Conservation (phyloP, 2,329 filamentous ascomycete genomes). For the Cercospora sp. region DNA sequence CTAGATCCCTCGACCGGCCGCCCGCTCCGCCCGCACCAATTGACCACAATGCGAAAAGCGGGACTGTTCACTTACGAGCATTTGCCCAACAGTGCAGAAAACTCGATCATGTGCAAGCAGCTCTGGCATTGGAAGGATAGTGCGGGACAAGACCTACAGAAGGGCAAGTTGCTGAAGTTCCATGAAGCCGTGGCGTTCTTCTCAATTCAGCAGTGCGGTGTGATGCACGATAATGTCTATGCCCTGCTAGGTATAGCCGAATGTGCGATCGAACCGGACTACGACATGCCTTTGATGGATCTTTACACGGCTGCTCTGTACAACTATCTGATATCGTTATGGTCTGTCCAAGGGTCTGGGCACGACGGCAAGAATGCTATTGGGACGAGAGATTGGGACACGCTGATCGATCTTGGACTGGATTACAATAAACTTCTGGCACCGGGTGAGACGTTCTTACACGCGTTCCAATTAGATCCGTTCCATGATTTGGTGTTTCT, state of each 20-base stretch:
- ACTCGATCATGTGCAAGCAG: conserved; percentile 14
- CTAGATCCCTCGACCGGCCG: background rate
- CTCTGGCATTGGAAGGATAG: conserved; percentile 17
- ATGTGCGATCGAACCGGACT: conserved; percentile 9
- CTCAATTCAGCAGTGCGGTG: conserved; percentile 4
- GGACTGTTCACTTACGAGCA: conserved; percentile 5
- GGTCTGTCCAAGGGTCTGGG: background rate
- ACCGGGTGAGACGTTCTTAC: conserved; percentile 5
- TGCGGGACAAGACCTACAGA: conserved; percentile 6
- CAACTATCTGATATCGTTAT: conserved; percentile 10
- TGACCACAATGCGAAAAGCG: conserved; percentile 12
- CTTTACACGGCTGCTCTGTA: conserved; percentile 9
- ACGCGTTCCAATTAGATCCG: conserved; percentile 5
- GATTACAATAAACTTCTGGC: conserved; percentile 3
- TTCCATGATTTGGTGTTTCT: conserved; percentile 13
- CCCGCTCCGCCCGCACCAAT: background rate
- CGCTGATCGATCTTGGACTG: background rate
- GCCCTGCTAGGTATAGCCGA: conserved; percentile 17
- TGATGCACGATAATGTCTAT: conserved; percentile 16
- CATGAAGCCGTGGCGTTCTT: conserved; percentile 14
- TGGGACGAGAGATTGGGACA: background rate
- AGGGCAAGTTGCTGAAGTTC: conserved; percentile 5
- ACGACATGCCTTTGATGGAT: conserved; percentile 17
- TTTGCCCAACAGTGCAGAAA: conserved; percentile 7
- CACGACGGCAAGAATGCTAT: background rate